Percentiles rank a stretch among this genome's conserved stretches.
These are phyloP conservation scores for Saccharomycopsis oosterbeekiorum DNA, from an alignment of 805 yeast genomes.

Conservation along the genomic window DNA sequence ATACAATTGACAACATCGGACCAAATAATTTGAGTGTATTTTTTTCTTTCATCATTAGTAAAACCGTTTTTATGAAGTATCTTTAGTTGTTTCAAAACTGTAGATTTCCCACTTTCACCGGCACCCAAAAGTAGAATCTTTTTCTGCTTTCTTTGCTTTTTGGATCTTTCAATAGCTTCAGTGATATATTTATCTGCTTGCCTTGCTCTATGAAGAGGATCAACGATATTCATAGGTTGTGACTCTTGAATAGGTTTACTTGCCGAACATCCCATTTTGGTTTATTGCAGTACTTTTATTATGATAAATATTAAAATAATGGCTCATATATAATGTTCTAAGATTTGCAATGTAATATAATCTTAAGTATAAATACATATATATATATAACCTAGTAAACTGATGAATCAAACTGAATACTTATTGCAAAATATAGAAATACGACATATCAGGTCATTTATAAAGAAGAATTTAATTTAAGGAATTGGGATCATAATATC, in stretches of 20 bases:
- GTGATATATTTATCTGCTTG: slow-evolving; percentile 56
- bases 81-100: slow-evolving; percentile 83
- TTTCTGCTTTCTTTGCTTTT: slow-evolving; percentile 46
- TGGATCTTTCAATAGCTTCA: slow-evolving; percentile 45
- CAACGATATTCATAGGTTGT: slow-evolving; percentile 33
- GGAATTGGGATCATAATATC: no score
- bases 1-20: slow-evolving; percentile 80
- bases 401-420: no score
- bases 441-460: no score
- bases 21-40: slow-evolving; percentile 86
- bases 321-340: no score
- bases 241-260: slow-evolving; percentile 28
- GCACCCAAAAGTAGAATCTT: slow-evolving; percentile 80
- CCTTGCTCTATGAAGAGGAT: slow-evolving; percentile 45
- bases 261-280: slow-evolving; percentile 61
- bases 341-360: no score
- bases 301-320: no score
- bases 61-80: slow-evolving; percentile 82
- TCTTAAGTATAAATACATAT: no score
- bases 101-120: slow-evolving; percentile 91
- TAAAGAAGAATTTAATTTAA: no score
- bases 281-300: background rate
- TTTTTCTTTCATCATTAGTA: slow-evolving; percentile 63
- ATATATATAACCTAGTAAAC: no score
- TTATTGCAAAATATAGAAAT: no score